Evolutionary conservation across 202 grass and related monocot genomes (phyloP), one percentile per base, ranked within the genome.

Genomic region (Carex sylvatica): DNA sequence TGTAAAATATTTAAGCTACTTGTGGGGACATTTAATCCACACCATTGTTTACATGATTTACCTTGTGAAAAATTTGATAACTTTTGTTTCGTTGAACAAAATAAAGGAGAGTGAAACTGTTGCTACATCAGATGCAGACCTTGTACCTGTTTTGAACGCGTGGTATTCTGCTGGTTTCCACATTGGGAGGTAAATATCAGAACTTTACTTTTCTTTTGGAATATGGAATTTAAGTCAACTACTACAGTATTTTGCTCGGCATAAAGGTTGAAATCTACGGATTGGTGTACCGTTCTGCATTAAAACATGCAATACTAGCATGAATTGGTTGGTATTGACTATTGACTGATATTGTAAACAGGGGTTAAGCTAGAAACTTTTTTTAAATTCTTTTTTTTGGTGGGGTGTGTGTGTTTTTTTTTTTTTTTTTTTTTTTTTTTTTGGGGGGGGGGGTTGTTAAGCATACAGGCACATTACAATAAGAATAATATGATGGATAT

Each of bases 131-230:
- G 86, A 91, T 82, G 79, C 77, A 36, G 91, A 91, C 88, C 92
- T 94, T 71, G 56, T 87, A 66, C 80, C 64, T 75, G 87, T 97
- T 81, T 83, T 97, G 58, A 92, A 87, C 85, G 87, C 94, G 75
- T 94, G 94, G 92, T 97, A 89, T 89, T 88, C 88, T 46, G 92
- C 94, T 83, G 94, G 94, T 20, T 97, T 97, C 83, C 78, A 92
- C 74, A 94, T 92, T 74, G 83, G 89, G 85, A 97, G 94, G 94
- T 91, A 91, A 92, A 68, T 55, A 54, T 55, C 2, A 33, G 23
- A 75, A 30, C 14, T 31, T 31, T 55, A 40, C 26, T 75, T 75
- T 52, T 16, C 4, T 18, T 31, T 53, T 74, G 46, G 9, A 53
- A 53, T 54, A 23, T 74, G 2, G 47, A n/a, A 71, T 24, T 6